phyloP scores from a whole-genome alignment of 441 rosid genomes.

The Erodium moschatum region DNA sequence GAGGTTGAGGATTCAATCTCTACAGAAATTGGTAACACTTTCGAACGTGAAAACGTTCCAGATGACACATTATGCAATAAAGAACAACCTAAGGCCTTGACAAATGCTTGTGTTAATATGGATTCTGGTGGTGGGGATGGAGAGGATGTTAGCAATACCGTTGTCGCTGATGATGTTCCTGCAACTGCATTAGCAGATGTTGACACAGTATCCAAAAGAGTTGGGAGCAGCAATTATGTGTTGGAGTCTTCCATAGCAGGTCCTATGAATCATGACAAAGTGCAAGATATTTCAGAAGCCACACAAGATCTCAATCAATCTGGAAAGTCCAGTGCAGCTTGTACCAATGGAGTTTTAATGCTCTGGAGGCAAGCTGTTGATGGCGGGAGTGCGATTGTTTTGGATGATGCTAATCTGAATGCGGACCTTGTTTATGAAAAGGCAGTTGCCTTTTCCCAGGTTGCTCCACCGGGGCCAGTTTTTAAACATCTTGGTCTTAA shows the following conservation, averaged over 20 bases:
- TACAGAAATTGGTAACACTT: constrained; percentile 15
- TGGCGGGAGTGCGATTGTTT: constrained; percentile 49
- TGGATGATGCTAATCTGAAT: constrained; percentile 40
- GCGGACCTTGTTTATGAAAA: constrained; percentile 51
- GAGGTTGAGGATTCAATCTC: constrained; percentile 15
- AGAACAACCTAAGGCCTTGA: constrained; percentile 16
- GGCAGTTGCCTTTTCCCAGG: constrained; percentile 43
- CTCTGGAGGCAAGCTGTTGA: constrained; percentile 62
- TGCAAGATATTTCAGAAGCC: constrained; percentile 22
- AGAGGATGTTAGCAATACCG: constrained; percentile 16
- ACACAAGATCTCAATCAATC: constrained; percentile 17
- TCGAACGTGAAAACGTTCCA: constrained; percentile 12
- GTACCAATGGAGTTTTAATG: constrained; percentile 33
- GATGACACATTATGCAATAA: constrained; percentile 6
- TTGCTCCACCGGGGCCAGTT: constrained; percentile 53
- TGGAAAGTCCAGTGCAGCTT: constrained; percentile 18
- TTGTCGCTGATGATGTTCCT: constrained; percentile 21
- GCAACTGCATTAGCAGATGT: constrained; percentile 11
- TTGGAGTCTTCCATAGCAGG: constrained; percentile 14
- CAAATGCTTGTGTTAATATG: constrained; percentile 11
- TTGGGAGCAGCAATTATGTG: constrained; percentile 15
- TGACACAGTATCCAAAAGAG: constrained; percentile 12
- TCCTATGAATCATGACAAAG: constrained; percentile 11
- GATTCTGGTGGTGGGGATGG: constrained; percentile 19
- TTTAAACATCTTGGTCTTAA: constrained; percentile 31